These are phyloP conservation scores for Aspergillus egyptiacus DNA, from an alignment of 495 filamentous ascomycete genomes.

Conservation along the genomic window DNA sequence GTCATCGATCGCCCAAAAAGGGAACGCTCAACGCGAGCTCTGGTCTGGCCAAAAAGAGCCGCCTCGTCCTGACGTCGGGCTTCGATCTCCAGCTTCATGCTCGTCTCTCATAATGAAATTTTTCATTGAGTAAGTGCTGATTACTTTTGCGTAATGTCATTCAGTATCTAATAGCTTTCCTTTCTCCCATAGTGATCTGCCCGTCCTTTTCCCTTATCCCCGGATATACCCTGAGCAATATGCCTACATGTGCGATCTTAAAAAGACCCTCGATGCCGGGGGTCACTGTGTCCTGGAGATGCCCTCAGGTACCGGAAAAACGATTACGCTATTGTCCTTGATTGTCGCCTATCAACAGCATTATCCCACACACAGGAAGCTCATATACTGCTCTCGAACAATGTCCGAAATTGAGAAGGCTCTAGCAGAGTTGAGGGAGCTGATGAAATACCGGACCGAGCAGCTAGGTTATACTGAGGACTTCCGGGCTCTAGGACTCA, in stretches of 20 bases:
- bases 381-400: slow-evolving; percentile 97
- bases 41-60: slow-evolving; percentile 6
- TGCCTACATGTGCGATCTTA: slow-evolving; percentile 99
- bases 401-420: slow-evolving; percentile 72
- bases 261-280: slow-evolving; percentile 87
- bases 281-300: slow-evolving; percentile 99
- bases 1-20: slow-evolving; percentile 35
- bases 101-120: slow-evolving; percentile 74
- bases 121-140: slow-evolving; percentile 71
- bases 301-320: slow-evolving; percentile 99
- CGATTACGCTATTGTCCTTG: slow-evolving; percentile 86
- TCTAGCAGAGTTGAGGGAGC: slow-evolving; percentile 76
- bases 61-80: slow-evolving; percentile 11
- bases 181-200: slow-evolving; percentile 60
- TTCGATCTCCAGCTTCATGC: slow-evolving; percentile 19
- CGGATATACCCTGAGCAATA: slow-evolving; percentile 98
- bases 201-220: slow-evolving; percentile 94
- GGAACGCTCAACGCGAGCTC: slow-evolving; percentile 26
- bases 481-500: slow-evolving; percentile 85
- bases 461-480: slow-evolving; percentile 86
- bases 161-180: slow-evolving; percentile 6
- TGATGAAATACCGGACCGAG: slow-evolving; percentile 90
- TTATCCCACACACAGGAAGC: slow-evolving; percentile 82
- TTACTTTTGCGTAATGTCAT: not conserved
- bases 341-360: slow-evolving; percentile 95